These are phyloP conservation scores for Agaricus subrufescens DNA, from an alignment of 768 basidiomycete genomes.

Conservation along the genomic window DNA sequence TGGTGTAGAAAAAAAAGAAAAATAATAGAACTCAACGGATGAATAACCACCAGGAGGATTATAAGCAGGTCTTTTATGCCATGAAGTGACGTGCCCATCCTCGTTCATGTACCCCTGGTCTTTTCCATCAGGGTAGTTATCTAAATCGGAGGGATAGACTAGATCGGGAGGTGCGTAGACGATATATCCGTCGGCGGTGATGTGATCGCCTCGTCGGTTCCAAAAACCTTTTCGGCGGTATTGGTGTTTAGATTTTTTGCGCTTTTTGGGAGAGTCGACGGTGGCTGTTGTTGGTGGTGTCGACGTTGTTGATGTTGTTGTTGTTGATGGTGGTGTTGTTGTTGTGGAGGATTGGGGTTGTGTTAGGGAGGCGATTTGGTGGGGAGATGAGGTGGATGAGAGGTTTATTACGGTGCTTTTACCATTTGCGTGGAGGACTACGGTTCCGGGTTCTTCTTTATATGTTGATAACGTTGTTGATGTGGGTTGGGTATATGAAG, in stretches of 20 bases:
- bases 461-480: constrained; percentile 13
- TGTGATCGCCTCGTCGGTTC: constrained; percentile 75
- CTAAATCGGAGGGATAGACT: constrained; percentile 59
- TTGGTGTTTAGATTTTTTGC: constrained; percentile 13
- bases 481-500: constrained; percentile 20
- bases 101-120: constrained; percentile 47
- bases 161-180: constrained; percentile 59
- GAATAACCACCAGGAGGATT: constrained; percentile 54
- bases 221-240: constrained; percentile 53
- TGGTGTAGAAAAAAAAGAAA: neutral
- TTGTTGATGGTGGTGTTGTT: constrained; percentile 6
- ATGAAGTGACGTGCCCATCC: constrained; percentile 35
- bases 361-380: neutral
- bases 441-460: neutral
- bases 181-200: constrained; percentile 48
- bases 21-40: constrained; percentile 18
- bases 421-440: neutral
- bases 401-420: neutral
- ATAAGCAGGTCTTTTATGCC: constrained; percentile 48
- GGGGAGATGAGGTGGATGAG: neutral
- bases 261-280: neutral
- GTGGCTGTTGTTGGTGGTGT: neutral
- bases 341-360: neutral
- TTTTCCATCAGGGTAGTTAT: constrained; percentile 42
- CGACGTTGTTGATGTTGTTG: neutral